These are phyloP conservation scores for Apiospora pterosperma DNA, from an alignment of 2,329 filamentous ascomycete species.

Conservation along the genomic window DNA sequence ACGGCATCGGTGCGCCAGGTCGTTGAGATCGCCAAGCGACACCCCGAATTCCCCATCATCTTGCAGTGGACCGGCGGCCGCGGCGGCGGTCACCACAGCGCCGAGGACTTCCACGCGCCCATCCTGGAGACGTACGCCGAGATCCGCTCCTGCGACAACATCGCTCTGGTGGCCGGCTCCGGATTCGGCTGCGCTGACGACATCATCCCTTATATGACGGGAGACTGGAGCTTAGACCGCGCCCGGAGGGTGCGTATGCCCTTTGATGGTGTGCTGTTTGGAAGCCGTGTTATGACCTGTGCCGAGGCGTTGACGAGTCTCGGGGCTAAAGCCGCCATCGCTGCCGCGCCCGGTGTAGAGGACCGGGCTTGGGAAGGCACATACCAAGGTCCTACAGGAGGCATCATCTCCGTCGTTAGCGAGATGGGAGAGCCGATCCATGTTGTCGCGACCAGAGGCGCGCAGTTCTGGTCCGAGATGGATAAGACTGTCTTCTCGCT, in stretches of 20 bases:
- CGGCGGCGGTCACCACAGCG: slow-evolving; percentile 46
- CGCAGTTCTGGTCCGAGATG: slow-evolving; percentile 33
- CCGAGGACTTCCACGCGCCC: slow-evolving; percentile 46
- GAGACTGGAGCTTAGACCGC: slow-evolving; percentile 38
- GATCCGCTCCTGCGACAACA: slow-evolving; percentile 40
- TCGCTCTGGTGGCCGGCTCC: slow-evolving; percentile 42
- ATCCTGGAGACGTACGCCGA: slow-evolving; percentile 42
- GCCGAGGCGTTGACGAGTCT: slow-evolving; percentile 41
- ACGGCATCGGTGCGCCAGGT: slow-evolving; percentile 40
- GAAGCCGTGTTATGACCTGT: slow-evolving; percentile 44
- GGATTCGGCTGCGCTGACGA: slow-evolving; percentile 44
- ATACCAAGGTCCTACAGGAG: slow-evolving; percentile 31
- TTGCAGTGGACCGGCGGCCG: slow-evolving; percentile 48
- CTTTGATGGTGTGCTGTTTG: slow-evolving; percentile 42
- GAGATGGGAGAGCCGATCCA: slow-evolving; percentile 38
- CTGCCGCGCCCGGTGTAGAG: slow-evolving; percentile 36
- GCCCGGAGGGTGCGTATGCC: slow-evolving; percentile 40
- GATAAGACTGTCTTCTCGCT: slow-evolving; percentile 28
- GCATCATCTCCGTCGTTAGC: slow-evolving; percentile 24
- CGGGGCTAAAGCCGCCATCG: slow-evolving; percentile 40
- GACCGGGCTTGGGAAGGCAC: slow-evolving; percentile 43
- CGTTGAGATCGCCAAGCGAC: slow-evolving; percentile 42
- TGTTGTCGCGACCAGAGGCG: slow-evolving; percentile 33
- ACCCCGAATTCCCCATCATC: slow-evolving; percentile 40
- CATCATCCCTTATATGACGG: slow-evolving; percentile 43